These are phyloP conservation scores for Alloascoidea hylecoeti DNA, from an alignment of 805 yeast species.

Conservation along the genomic window DNA sequence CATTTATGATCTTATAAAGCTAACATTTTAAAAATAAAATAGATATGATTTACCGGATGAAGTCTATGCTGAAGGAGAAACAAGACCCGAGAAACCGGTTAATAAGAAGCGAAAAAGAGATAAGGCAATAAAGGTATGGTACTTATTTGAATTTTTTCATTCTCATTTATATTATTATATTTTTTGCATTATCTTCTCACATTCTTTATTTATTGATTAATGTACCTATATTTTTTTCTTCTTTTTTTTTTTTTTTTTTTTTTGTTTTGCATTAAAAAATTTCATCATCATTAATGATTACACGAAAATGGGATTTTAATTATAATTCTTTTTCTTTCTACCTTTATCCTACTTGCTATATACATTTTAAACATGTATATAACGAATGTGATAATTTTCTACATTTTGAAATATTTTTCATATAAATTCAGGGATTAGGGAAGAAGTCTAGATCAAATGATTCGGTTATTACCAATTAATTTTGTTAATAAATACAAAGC, in stretches of 20 bases:
- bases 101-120: constrained; percentile 29
- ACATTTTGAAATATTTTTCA: too few species aligned
- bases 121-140: constrained; percentile 2
- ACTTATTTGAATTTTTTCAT: too few species aligned
- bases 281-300: too few species aligned
- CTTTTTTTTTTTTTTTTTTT: background rate
- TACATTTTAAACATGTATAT: too few species aligned
- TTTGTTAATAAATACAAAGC: too few species aligned
- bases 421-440: background rate
- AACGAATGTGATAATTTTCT: background rate
- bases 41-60: constrained; percentile 66
- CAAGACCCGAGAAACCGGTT: constrained; percentile 47
- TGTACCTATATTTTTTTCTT: too few species aligned
- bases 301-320: background rate
- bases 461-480: background rate
- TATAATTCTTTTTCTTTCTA: background rate
- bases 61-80: constrained; percentile 72
- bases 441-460: background rate
- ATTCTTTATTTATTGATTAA: too few species aligned
- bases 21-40: background rate
- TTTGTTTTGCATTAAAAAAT: background rate
- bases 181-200: background rate
- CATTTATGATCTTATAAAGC: background rate
- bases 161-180: too few species aligned
- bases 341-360: too few species aligned